Percentiles rank a stretch among this genome's conserved stretches.
These are phyloP conservation scores for Mycosarcoma mackinlayi DNA, from an alignment of 1,284 basidiomycete genomes.

Conservation along the genomic window DNA sequence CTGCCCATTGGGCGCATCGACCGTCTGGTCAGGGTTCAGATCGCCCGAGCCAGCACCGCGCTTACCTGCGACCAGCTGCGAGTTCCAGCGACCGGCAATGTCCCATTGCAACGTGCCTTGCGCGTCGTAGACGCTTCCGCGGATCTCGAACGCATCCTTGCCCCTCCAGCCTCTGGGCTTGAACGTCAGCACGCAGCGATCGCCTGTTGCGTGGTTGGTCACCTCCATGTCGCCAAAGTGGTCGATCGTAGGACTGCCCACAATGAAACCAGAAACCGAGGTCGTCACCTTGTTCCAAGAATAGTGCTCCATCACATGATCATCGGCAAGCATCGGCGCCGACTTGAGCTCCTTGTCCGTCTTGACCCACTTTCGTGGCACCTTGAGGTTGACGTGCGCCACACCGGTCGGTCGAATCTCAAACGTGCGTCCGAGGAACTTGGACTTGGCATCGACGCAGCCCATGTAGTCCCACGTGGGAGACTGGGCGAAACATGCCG, in stretches of 20 bases:
- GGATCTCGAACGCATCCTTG: constrained; percentile 90
- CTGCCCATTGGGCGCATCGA: constrained; percentile 52
- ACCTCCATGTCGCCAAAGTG: constrained; percentile 94
- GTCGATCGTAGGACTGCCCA: constrained; percentile 92
- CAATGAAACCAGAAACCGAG: constrained; percentile 83
- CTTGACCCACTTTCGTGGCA: constrained; percentile 68
- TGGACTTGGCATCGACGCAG: constrained; percentile 67
- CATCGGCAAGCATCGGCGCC: constrained; percentile 13
- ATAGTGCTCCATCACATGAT: constrained; percentile 75
- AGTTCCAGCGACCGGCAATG: constrained; percentile 95
- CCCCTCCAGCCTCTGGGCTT: constrained; percentile 96
- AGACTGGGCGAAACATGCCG: constrained; percentile 87
- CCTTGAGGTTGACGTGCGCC: constrained; percentile 85
- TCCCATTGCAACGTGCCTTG: constrained; percentile 81
- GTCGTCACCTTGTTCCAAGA: constrained; percentile 83
- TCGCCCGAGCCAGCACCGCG: constrained; percentile 74
- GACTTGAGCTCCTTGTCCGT: constrained; percentile 42
- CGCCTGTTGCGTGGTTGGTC: constrained; percentile 91
- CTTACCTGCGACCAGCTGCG: constrained; percentile 87
- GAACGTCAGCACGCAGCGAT: constrained; percentile 89
- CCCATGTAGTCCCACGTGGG: constrained; percentile 92
- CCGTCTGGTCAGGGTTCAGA: constrained; percentile 78
- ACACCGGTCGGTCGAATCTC: constrained; percentile 95
- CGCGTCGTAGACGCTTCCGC: constrained; percentile 81
- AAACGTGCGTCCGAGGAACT: constrained; percentile 81